Base-by-base conservation (phyloP, 805 yeast genomes). In the Osmozyma mogii region DNA sequence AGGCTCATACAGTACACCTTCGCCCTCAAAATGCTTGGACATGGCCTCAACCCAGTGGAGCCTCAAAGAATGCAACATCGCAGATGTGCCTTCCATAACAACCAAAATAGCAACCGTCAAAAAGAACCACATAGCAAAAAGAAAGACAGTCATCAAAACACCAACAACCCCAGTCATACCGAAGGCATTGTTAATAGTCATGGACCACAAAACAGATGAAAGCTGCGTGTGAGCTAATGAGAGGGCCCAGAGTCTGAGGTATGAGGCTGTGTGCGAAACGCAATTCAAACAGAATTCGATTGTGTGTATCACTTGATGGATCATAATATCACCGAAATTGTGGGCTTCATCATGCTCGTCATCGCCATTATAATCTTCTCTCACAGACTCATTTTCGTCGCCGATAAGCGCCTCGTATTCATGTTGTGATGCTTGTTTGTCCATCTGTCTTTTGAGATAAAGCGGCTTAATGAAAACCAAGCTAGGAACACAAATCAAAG, bases 31-130 rank as follows among this genome's bases (percentile, higher is more conserved):
- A 50, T 75, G 79, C 52, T 80, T 80, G 25, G 84, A 75, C 88
- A 80, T 80, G 21, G 84, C 73, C 49, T 80, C 88, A 31, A 80
- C 87, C 88, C 88, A 80, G 49, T 80, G 88, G 44, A 80, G 61
- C 58, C 88, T 70, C 45, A 80, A 65, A 10, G 83, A 72, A 51
- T 80, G 88, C 46, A 80, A 61, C 88, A 80, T 80, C 13, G 87
- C 87, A n/a, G 84, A 77, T 0, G 87, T 80, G 33, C 88, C 88
- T 56, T 80, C 88, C 88, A 80, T 80, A 28, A 77, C 62, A 27
- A 80, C 87, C 49, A 80, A 59, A 24, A 80, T 75, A 42, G 75
- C 68, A 22, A 76, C 78, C 0, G 87, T 78, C 42, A 80, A 61
- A 5, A 70, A 68, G 52, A 80, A 79, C 88, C 88, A 80, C 74